Conservation (phyloP, 192 early-diverging fungal genomes). For the Piromyces finnis region DNA sequence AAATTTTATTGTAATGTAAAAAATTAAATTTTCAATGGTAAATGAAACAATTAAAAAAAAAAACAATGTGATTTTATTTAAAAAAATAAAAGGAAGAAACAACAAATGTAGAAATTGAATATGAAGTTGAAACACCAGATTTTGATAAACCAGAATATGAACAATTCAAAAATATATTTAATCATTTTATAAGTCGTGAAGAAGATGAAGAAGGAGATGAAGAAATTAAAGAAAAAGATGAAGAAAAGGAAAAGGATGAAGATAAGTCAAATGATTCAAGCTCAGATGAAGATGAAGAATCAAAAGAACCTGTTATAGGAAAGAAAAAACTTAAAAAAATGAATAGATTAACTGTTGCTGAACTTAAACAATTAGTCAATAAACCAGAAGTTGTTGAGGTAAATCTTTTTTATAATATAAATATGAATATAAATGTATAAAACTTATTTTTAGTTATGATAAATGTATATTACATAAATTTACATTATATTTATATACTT, state of each 20-base stretch:
- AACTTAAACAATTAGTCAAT: constrained; percentile 75
- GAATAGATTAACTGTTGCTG: constrained; percentile 61
- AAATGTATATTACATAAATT: no score
- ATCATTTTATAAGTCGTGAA: constrained; percentile 10
- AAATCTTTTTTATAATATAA: no score
- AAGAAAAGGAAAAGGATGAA: neutral
- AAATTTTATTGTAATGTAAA: no score
- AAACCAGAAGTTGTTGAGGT: constrained; percentile 93
- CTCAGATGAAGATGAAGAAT: neutral
- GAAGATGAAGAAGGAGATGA: constrained; percentile 7
- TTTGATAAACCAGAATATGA: constrained; percentile 7
- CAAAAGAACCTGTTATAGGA: constrained; percentile 2
- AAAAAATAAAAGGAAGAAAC: neutral
- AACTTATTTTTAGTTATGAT: no score
- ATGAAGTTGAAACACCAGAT: constrained; percentile 13
- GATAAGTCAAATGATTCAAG: constrained; percentile 5
- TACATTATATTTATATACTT: no score
- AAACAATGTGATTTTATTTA: no score
- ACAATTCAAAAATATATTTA: constrained; percentile 21
- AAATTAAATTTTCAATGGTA: no score
- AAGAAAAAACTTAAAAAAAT: constrained; percentile 28
- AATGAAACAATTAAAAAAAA: no score
- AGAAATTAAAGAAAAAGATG: neutral
- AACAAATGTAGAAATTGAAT: constrained; percentile 18
- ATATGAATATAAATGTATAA: no score